Base-by-base conservation (phyloP, 768 basidiomycete genomes). In the Coprinellus micaceus region DNA sequence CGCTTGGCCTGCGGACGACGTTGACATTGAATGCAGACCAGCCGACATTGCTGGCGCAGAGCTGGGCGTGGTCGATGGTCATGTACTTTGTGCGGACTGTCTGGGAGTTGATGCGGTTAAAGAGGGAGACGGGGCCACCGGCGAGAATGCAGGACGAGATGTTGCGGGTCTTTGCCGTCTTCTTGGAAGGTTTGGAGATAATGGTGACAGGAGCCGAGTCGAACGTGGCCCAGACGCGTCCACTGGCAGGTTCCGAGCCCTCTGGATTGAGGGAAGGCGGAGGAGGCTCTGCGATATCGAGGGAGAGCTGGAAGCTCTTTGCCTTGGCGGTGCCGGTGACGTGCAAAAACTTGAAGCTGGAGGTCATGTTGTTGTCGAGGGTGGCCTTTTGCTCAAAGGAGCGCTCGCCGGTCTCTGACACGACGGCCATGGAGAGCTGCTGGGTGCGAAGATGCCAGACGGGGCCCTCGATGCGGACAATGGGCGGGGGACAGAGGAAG, bases 11-110 rank as follows among this genome's bases (percentile, higher is more conserved):
- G 53, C 86, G 87, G 47, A 94, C 82, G 54, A 96, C 89, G 68
- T 92, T 92, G 66, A 96, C 90, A 66, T 88, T 92, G 77, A 96
- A 95, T 33, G 94, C 93, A 55, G 92, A 92, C 94, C 94, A 96
- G 45, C 88, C 81, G 61, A 90, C 77, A 67, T 93, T 94, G 70
- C 89, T 92, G n/a, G 93, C 91, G 72, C 88, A 89, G 56, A 93
- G 74, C 66, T 86, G 84, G 51, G 82, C 84, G 63, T 85, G 83
- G 63, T 95, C 92, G 68, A 95, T 87, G 53, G 90, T 91, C 91
- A 98, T 94, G 71, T 95, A 98, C 77, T 96, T 96, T 56, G 94
- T 97, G 67, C 94, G 88, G 58, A 96, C 94, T 37, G 94, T 94
- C 74, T 98, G 94, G 13, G 91, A 91, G 72, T 96, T 94, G 80